Conservation (phyloP, 1,284 basidiomycete species). For the Pseudozyma thailandica region DNA sequence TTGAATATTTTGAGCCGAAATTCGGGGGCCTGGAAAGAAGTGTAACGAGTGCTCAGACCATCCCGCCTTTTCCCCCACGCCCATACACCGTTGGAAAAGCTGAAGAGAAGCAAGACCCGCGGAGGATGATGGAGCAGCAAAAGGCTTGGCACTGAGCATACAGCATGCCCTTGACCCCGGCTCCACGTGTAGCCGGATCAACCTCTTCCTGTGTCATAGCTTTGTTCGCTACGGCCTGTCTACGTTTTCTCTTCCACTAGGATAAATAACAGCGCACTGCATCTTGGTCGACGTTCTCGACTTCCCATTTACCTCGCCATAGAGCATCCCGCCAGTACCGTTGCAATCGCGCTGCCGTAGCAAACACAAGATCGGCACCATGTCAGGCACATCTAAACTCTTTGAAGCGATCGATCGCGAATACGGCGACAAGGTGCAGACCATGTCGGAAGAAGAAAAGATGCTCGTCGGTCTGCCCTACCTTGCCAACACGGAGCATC, state of each 20-base stretch:
- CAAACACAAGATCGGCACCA: background rate
- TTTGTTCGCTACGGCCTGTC: too few species aligned
- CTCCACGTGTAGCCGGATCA: slow-evolving; percentile 14
- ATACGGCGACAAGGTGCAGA: slow-evolving; percentile 13
- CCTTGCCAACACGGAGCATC: slow-evolving; percentile 37
- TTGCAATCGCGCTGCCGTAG: background rate
- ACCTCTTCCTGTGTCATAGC: background rate
- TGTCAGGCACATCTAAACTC: slow-evolving; percentile 47
- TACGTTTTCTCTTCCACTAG: background rate
- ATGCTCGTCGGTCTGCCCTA: slow-evolving; percentile 49
- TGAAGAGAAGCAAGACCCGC: too few species aligned
- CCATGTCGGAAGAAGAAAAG: slow-evolving; percentile 39
- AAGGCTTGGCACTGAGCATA: slow-evolving; percentile 16
- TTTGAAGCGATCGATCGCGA: slow-evolving; percentile 27
- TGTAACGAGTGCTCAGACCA: slow-evolving; percentile 3
- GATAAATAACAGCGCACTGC: background rate
- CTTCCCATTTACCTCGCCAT: too few species aligned
- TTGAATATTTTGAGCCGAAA: background rate
- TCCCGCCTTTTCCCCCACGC: background rate
- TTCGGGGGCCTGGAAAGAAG: background rate
- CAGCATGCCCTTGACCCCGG: slow-evolving; percentile 1
- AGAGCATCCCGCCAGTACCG: too few species aligned
- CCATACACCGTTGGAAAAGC: too few species aligned
- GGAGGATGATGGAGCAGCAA: background rate
- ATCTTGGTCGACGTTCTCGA: too few species aligned